These are phyloP conservation scores for Amaranthus palmeri DNA, from an alignment of 148 eudicot genomes.

Conservation along the genomic window DNA sequence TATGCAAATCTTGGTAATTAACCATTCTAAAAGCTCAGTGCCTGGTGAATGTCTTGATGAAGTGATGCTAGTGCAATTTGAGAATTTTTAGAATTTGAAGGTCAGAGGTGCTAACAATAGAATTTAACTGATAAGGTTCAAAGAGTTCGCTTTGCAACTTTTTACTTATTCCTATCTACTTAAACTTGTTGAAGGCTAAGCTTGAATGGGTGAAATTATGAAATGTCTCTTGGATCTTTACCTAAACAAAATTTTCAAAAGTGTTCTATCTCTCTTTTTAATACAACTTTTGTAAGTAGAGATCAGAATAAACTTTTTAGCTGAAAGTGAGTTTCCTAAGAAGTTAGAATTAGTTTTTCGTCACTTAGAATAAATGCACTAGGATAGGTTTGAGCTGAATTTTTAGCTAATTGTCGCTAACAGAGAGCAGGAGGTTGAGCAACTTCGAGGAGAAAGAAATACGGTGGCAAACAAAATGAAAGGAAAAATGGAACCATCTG, in stretches of 20 bases:
- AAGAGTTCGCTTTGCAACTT: neutral
- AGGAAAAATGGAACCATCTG: conserved; percentile 68
- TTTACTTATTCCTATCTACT: too few species aligned
- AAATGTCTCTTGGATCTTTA: too few species aligned
- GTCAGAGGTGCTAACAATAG: neutral
- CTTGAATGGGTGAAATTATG: too few species aligned
- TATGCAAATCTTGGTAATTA: neutral
- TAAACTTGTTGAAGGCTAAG: too few species aligned
- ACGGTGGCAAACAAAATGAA: conserved; percentile 93
- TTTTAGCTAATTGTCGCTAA: conserved; percentile 69
- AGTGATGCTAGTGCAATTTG: neutral
- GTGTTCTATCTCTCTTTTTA: too few species aligned
- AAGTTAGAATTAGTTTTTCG: neutral
- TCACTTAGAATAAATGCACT: conserved; percentile 3
- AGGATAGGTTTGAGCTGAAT: conserved; percentile 35
- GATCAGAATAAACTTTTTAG: neutral
- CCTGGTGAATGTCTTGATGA: neutral
- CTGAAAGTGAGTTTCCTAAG: neutral
- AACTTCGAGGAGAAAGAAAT: conserved; percentile 85
- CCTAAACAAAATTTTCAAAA: too few species aligned
- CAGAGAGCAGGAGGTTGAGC: conserved; percentile 98
- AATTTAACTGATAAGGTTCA: neutral
- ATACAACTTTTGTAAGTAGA: neutral
- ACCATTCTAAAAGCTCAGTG: neutral
- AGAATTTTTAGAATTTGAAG: neutral